Percentiles rank a stretch among this genome's conserved stretches.
Conservation (phyloP, 2,329 filamentous ascomycete genomes). For the Trichoderma brevicompactum region DNA sequence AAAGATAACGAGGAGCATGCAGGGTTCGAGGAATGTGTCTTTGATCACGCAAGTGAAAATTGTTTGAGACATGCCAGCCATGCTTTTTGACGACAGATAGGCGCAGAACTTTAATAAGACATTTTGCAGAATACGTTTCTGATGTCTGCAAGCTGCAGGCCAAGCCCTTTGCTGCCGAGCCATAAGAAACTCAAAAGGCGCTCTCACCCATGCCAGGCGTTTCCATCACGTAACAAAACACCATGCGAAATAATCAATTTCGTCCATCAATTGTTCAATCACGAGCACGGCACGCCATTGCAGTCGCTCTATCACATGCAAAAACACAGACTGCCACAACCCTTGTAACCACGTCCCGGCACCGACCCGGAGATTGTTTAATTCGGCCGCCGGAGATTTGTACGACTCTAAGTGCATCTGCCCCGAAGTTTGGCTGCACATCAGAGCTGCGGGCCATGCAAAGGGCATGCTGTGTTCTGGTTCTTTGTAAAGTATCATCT, state of each 20-base stretch:
- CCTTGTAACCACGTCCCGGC: background rate
- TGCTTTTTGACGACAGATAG: background rate
- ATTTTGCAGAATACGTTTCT: background rate
- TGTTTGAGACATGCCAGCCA: background rate
- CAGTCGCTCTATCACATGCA: background rate
- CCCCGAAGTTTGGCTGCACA: too few relatives aligned
- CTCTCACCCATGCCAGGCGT: background rate
- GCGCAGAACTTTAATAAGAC: background rate
- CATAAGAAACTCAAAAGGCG: too few relatives aligned
- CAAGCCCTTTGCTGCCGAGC: too few relatives aligned
- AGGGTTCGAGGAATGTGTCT: slow-evolving; percentile 5
- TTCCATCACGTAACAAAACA: background rate
- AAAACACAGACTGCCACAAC: background rate
- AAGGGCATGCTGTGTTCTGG: background rate
- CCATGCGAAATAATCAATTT: background rate
- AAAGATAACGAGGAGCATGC: background rate
- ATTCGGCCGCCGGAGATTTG: background rate
- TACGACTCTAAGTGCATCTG: background rate
- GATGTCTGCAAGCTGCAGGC: too few relatives aligned
- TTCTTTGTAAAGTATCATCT: background rate
- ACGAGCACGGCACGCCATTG: background rate
- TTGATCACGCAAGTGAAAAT: background rate
- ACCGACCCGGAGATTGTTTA: background rate
- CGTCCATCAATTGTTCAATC: background rate
- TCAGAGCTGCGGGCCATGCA: background rate